A percentile compares a stretch with the other conserved stretches of the same genome.
These are phyloP conservation scores for Cyathus striatus DNA, from an alignment of 768 basidiomycete genomes.

Conservation along the genomic window DNA sequence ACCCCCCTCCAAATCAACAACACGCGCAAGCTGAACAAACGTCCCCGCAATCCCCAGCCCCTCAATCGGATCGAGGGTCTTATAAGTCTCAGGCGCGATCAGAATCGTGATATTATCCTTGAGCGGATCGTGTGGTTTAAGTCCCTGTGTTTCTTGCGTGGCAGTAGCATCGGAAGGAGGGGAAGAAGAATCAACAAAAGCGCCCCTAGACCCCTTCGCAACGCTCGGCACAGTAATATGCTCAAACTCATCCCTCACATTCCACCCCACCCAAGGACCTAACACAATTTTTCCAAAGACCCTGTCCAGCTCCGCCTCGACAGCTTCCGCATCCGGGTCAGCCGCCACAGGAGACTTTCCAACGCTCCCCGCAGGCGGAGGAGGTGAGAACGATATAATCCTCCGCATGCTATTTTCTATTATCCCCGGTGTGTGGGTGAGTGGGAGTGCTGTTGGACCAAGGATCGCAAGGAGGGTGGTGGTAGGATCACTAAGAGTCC, in stretches of 20 bases:
- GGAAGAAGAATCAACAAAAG: slow-evolving; percentile 19
- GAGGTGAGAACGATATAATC: slow-evolving; percentile 40
- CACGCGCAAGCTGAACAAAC: slow-evolving; percentile 63
- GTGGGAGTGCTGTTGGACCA: slow-evolving; percentile 51
- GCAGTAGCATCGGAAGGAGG: slow-evolving; percentile 25
- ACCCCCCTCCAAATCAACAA: slow-evolving; percentile 13
- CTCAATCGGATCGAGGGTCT: slow-evolving; percentile 33
- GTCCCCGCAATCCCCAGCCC: slow-evolving; percentile 62
- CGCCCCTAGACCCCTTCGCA: slow-evolving; percentile 25
- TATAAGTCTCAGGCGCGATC: slow-evolving; percentile 38
- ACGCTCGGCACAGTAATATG: slow-evolving; percentile 31
- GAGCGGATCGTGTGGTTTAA: slow-evolving; percentile 41
- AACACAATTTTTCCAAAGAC: slow-evolving; percentile 31
- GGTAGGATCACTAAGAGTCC: neutral
- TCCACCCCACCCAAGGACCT: slow-evolving; percentile 38
- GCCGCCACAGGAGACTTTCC: slow-evolving; percentile 17
- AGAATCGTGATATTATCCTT: slow-evolving; percentile 58
- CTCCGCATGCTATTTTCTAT: slow-evolving; percentile 63
- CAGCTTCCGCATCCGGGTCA: slow-evolving; percentile 20
- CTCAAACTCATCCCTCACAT: slow-evolving; percentile 27
- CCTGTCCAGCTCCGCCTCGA: slow-evolving; percentile 33
- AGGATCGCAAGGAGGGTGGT: slow-evolving; percentile 24
- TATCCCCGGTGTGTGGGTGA: slow-evolving; percentile 60
- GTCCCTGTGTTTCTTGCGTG: slow-evolving; percentile 7
- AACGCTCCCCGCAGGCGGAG: slow-evolving; percentile 20